A percentile compares a stretch with the other conserved stretches of the same genome.
Conservation (phyloP, 495 filamentous ascomycete species). For the Bombardia bombarda region DNA sequence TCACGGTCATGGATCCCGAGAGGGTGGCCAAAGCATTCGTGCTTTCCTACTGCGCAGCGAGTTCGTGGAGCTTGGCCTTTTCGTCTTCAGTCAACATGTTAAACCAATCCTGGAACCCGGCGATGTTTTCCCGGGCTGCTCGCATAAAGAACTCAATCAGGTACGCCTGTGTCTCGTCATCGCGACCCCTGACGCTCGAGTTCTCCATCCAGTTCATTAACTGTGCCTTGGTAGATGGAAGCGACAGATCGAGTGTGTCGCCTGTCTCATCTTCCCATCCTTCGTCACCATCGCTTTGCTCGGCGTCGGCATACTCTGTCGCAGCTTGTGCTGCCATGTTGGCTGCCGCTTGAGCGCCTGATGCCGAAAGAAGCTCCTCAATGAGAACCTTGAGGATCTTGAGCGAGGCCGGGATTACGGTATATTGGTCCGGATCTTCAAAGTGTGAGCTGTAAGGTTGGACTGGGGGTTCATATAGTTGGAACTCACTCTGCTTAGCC, state of each 20-base stretch:
- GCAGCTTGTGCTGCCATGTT: conserved; percentile 46
- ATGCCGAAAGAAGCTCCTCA: conserved; percentile 71
- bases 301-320: conserved; percentile 44
- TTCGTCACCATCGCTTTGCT: conserved; percentile 58
- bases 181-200: conserved; percentile 54
- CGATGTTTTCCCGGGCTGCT: conserved; percentile 54
- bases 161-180: conserved; percentile 87
- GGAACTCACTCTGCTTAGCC: conserved; percentile 56
- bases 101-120: conserved; percentile 69
- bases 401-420: conserved; percentile 75
- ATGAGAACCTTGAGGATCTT: conserved; percentile 96
- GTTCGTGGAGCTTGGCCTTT: conserved; percentile 57
- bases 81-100: conserved; percentile 61
- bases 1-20: background rate
- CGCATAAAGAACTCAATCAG: conserved; percentile 74
- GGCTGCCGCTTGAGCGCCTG: conserved; percentile 30
- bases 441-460: conserved; percentile 1
- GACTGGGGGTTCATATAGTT: conserved; percentile 7
- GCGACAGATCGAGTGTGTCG: conserved; percentile 61
- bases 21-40: too few species aligned
- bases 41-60: conserved; percentile 21
- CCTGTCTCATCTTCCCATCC: conserved; percentile 85
- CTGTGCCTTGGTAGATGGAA: conserved; percentile 58
- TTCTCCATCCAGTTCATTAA: conserved; percentile 69
- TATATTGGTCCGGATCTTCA: conserved; percentile 78